Evolutionary conservation across 2,329 filamentous ascomycete genomes (phyloP), one percentile per base, ranked within the genome.

Genomic region (Ceratocystis alfenasii): DNA sequence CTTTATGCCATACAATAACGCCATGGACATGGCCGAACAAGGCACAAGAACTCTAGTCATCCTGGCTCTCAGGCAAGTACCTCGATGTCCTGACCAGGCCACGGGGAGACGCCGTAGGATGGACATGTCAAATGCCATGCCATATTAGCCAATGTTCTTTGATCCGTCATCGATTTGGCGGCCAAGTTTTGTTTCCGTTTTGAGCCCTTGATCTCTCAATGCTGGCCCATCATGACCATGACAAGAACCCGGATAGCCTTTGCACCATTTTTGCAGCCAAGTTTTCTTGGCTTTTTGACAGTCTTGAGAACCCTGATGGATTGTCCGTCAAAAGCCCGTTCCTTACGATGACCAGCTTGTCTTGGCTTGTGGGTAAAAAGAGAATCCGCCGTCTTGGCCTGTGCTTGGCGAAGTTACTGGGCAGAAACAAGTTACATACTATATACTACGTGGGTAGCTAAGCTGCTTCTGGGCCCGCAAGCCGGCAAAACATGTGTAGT

Each of bases 221-320:
- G 1, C 36, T 41, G 36, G 46, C 6, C n/a, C 28, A 36, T 3
- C 8, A 25, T 59, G 53, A n/a, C 28, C 53, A 36, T 59, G 15
- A 59, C 53, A 59, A 59, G 53, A 59, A 59, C 53, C 53, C 53
- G 53, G 53, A 59, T 59, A 59, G 53, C 28, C 53, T 59, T n/a
- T 59, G 53, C 53, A 59, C 53, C 53, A 36, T 59, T 59, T 59
- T 36, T 30, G 53, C 53, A 59, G 3, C 53, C 2, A 33, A 15
- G 48, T 15, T 55, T 59, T 15, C 53, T 59, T 59, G 53, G 53
- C 53, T 59, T 59, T 36, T 59, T 59, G 53, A 59, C 53, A 59
- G 22, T 30, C 28, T 36, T 17, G 28, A 59, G 53, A 59, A 59
- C 53, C 53, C 53, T 59, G 53, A 59, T 59, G 53, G 53, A 59